These are phyloP conservation scores for Chlamydomonas asymmetrica DNA, from an alignment of 139 green algal genomes.

Conservation along the genomic window DNA sequence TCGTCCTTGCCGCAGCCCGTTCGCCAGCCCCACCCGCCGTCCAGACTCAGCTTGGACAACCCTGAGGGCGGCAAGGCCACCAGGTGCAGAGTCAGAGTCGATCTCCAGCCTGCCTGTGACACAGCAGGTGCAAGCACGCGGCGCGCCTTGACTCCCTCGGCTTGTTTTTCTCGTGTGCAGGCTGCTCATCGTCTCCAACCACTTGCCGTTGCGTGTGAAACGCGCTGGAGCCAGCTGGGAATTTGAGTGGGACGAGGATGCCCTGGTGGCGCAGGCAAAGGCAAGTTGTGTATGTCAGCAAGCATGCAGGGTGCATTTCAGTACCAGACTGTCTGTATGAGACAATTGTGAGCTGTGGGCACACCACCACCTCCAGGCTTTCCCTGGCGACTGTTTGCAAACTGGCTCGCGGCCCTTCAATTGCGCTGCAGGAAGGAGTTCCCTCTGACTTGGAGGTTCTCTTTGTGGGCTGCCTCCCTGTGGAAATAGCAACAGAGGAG, in stretches of 20 bases:
- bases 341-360: neutral
- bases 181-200: conserved; percentile 91
- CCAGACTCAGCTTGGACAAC: too few species aligned
- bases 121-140: too few species aligned
- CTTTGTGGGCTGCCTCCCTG: conserved; percentile 79
- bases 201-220: conserved; percentile 80
- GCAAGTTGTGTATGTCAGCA: conserved; percentile 20
- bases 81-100: too few species aligned
- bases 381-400: neutral
- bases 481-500: conserved; percentile 80
- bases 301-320: neutral
- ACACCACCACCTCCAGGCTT: too few species aligned
- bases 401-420: neutral
- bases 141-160: too few species aligned
- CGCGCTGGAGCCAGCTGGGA: conserved; percentile 59
- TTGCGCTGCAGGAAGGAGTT: conserved; percentile 68
- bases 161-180: conserved; percentile 41
- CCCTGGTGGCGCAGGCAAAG: conserved; percentile 91
- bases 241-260: conserved; percentile 96
- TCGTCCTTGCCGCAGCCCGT: too few species aligned
- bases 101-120: too few species aligned
- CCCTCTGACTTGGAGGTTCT: conserved; percentile 72
- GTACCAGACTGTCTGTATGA: neutral
- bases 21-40: too few species aligned
- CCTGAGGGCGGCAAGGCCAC: too few species aligned